Base-by-base conservation (phyloP, 345 rosid species). In the Camelina neglecta region DNA sequence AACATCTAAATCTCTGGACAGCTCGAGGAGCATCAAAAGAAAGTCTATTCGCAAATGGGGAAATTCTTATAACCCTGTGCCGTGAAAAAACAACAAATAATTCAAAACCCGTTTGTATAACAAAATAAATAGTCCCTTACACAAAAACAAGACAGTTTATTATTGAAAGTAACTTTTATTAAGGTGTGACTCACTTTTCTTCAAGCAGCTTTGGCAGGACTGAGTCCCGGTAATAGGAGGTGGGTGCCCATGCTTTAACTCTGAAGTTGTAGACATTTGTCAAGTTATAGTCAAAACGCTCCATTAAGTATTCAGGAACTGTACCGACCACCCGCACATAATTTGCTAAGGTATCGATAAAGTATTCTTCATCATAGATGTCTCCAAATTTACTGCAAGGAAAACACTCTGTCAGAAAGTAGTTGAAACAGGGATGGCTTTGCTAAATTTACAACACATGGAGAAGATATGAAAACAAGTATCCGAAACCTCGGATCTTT, bases 41-140 rank as follows among this genome's bases (percentile, higher is more conserved):
- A 71, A 95, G 86, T 67, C 99, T 86, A 83, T 95, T 92, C 62
- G 99, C 99, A 81, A 95, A 95, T 16, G 99, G 99, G 82, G 97
- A 92, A 76, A 95, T 92, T 86, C 96, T 85, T 83, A 95, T 86
- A 41, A 95, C 82, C 92, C 99, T 95, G 92, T 38, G 39, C 67
- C 16, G 7, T 44, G 16, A 11, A 44, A 44, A 44, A 13, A 44
- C n/a, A 42, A 13, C 49, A 44, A 48, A 48, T 24, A 42, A 31
- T 11, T 76, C 53, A 62, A 70, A 61, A 45, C 29, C 53, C 9
- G 24, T 3, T 26, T 54, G 7, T 69, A 55, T 24, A 51, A 56
- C 21, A 58, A 31, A 21, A 61, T 16, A 2, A 15, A 68, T 53
- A 11, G 4, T 47, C 41, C 64, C 29, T 24, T 35, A 42, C 15